These are phyloP conservation scores for Plantago major DNA, from an alignment of 257 asterid genomes.

Conservation along the genomic window DNA sequence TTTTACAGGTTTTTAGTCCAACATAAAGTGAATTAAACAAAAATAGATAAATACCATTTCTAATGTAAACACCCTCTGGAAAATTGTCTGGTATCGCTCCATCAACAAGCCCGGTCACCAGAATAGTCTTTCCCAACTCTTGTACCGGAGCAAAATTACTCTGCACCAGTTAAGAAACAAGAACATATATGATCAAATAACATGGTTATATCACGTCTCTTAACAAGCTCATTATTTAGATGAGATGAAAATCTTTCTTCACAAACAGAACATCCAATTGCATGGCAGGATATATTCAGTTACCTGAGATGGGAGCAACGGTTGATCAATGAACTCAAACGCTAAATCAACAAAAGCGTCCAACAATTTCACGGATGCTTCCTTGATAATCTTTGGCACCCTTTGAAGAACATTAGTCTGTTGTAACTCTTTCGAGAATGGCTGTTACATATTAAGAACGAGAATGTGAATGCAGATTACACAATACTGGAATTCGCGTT, in stretches of 20 bases:
- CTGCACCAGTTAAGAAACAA: conserved; percentile 20
- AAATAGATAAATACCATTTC: conserved; percentile 43
- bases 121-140: conserved; percentile 40
- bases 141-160: conserved; percentile 64
- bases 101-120: conserved; percentile 19
- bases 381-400: conserved; percentile 26
- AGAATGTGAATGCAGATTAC: not conserved
- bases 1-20: not conserved
- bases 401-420: conserved; percentile 16
- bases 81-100: conserved; percentile 58
- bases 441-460: conserved; percentile 18
- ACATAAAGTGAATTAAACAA: no score
- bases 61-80: conserved; percentile 54
- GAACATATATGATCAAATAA: not conserved
- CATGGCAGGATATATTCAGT: not conserved
- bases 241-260: not conserved
- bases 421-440: conserved; percentile 30
- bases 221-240: no score
- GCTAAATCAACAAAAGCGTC: conserved; percentile 43
- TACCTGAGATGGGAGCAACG: conserved; percentile 64
- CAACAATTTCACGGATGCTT: conserved; percentile 28
- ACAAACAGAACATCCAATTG: not conserved
- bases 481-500: not conserved
- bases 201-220: no score
- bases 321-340: conserved; percentile 42